Conservation (phyloP, 83 land plant species). For the Diphasiastrum complanatum region DNA sequence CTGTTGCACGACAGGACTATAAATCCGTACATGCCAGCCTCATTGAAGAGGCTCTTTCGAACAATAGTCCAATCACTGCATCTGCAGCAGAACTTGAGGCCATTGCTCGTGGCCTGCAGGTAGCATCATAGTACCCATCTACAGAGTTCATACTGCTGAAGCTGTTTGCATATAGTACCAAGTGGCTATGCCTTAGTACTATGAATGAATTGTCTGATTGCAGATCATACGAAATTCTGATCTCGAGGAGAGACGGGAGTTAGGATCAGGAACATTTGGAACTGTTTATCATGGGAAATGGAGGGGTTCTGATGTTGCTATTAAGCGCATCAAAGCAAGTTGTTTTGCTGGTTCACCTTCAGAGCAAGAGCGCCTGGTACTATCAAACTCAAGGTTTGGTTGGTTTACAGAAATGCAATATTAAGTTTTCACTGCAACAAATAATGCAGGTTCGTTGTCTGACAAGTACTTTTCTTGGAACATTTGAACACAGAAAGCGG, state of each 20-base stretch:
- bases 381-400: neutral
- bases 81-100: conserved; percentile 63
- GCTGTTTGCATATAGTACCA: neutral
- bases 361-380: conserved; percentile 61
- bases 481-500: conserved; percentile 39
- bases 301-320: conserved; percentile 77
- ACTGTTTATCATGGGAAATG: conserved; percentile 68
- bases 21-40: too few relatives aligned
- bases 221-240: conserved; percentile 65
- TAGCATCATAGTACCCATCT: conserved; percentile 4
- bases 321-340: conserved; percentile 63
- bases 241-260: conserved; percentile 57
- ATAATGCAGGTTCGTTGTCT: neutral
- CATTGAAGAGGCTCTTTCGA: too few relatives aligned
- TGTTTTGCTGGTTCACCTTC: conserved; percentile 58
- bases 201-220: neutral
- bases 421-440: neutral
- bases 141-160: neutral
- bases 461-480: neutral
- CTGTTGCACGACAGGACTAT: too few relatives aligned
- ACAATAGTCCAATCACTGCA: too few relatives aligned
- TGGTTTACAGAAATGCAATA: neutral
- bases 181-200: neutral
- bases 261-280: conserved; percentile 78
- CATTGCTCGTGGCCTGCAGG: conserved; percentile 67